Percentiles rank a stretch among this genome's conserved stretches.
phyloP scores from a whole-genome alignment of 2,329 filamentous ascomycete genomes.

The Tolypocladium paradoxum region DNA sequence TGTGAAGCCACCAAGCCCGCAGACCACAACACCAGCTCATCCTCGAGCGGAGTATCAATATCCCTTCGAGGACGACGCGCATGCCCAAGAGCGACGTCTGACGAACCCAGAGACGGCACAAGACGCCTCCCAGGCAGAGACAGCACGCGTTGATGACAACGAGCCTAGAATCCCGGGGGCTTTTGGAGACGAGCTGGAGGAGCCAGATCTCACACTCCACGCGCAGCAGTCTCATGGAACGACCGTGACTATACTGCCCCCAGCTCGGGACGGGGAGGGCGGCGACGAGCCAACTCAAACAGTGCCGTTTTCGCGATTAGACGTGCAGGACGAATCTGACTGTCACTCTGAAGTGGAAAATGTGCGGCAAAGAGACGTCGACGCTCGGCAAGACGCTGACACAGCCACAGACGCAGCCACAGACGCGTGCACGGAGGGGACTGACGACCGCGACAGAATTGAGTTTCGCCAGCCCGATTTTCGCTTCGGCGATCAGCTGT shows the following conservation, averaged over 20 bases:
- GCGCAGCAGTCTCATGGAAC: slow-evolving; percentile 24
- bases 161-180: slow-evolving; percentile 15
- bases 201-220: slow-evolving; percentile 7
- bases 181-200: slow-evolving; percentile 28
- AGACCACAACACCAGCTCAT: slow-evolving; percentile 12
- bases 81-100: slow-evolving; percentile 8
- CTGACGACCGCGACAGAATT: slow-evolving; percentile 18
- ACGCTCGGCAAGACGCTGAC: slow-evolving; percentile 19
- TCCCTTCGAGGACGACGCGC: slow-evolving; percentile 37
- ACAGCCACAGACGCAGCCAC: slow-evolving; percentile 18
- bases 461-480: slow-evolving; percentile 17
- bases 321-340: slow-evolving; percentile 26
- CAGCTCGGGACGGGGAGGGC: slow-evolving; percentile 15
- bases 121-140: slow-evolving; percentile 12
- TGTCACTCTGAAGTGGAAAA: slow-evolving; percentile 25
- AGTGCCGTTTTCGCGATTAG: slow-evolving; percentile 23
- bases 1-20: slow-evolving; percentile 18
- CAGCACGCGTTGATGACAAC: slow-evolving; percentile 1
- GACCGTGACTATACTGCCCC: slow-evolving; percentile 38
- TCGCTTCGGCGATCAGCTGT: slow-evolving; percentile 16
- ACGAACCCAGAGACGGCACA: slow-evolving; percentile 3
- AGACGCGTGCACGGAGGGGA: slow-evolving; percentile 25
- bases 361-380: slow-evolving; percentile 11
- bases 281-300: slow-evolving; percentile 8
- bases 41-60: slow-evolving; percentile 35